Conservation (phyloP, 106 monocot genomes). For the Dendrobium huoshanense region DNA sequence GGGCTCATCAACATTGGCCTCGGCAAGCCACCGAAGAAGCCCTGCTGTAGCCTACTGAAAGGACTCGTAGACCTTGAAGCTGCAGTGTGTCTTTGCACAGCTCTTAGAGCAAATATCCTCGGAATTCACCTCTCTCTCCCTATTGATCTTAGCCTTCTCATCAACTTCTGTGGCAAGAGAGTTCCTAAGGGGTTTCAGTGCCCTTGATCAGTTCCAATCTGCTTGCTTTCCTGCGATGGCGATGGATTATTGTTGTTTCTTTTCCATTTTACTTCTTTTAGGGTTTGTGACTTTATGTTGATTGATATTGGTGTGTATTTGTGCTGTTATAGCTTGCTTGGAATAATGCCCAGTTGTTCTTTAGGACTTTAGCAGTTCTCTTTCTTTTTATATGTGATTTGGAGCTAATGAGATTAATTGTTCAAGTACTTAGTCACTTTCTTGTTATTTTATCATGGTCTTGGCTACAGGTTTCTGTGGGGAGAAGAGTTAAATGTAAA, state of each 20-base stretch:
- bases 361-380: background rate
- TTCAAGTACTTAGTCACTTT: background rate
- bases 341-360: constrained; percentile 1
- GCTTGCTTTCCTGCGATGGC: background rate
- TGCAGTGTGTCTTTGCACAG: constrained; percentile 16
- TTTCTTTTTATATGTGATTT: background rate
- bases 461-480: too few relatives aligned
- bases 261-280: background rate
- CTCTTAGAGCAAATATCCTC: constrained; percentile 15
- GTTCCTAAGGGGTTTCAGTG: constrained; percentile 17
- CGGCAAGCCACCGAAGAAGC: constrained; percentile 12
- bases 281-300: background rate
- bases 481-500: too few relatives aligned
- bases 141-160: constrained; percentile 12
- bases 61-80: constrained; percentile 19
- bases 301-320: background rate
- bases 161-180: constrained; percentile 20
- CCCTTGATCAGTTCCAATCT: background rate
- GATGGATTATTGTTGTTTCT: background rate
- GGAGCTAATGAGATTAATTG: background rate
- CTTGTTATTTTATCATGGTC: too few relatives aligned
- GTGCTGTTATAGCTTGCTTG: background rate
- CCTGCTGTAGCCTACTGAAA: constrained; percentile 18
- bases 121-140: constrained; percentile 16
- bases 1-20: constrained; percentile 12